Evolutionary conservation across 139 green algal genomes (phyloP).

Genomic region (Haematococcus lacustris): DNA sequence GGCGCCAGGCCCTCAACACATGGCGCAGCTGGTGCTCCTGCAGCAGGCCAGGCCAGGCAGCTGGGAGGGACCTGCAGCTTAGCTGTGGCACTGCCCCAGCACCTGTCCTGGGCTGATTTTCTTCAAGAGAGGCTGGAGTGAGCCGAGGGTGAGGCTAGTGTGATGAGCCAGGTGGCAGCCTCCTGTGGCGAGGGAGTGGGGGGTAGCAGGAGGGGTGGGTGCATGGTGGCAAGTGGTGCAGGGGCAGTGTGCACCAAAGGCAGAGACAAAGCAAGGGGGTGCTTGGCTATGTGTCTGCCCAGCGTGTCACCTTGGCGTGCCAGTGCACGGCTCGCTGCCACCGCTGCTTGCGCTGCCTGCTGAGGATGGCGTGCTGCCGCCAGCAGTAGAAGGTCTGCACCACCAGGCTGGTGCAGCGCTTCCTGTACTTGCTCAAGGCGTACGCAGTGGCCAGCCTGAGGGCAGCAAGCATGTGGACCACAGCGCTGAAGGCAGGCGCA

Average conservation of each 20-base stretch:
- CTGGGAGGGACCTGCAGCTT: background rate
- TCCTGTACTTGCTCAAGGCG: slow-evolving; percentile 17
- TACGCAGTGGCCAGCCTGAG: slow-evolving; percentile 17
- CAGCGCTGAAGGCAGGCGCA: no score
- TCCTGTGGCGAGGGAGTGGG: no score
- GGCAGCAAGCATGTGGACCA: background rate
- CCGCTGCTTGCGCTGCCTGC: background rate
- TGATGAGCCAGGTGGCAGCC: no score
- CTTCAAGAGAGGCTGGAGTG: no score
- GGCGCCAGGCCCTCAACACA: slow-evolving; percentile 23
- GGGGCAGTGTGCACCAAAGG: no score
- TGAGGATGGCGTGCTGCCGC: slow-evolving; percentile 10
- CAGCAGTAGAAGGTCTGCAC: slow-evolving; percentile 25
- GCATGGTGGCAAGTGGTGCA: no score
- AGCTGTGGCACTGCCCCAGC: no score
- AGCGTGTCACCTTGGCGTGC: slow-evolving; percentile 7
- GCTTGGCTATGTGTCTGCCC: background rate
- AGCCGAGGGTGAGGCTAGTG: no score
- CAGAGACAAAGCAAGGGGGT: no score
- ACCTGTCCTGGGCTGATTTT: no score
- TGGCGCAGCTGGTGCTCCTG: slow-evolving; percentile 25
- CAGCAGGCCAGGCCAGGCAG: background rate
- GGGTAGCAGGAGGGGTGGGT: no score
- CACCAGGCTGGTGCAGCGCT: slow-evolving; percentile 4
- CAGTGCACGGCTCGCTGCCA: slow-evolving; percentile 10